Base-by-base conservation (phyloP, 208 protist species). In the Acanthamoeba triangularis region DNA sequence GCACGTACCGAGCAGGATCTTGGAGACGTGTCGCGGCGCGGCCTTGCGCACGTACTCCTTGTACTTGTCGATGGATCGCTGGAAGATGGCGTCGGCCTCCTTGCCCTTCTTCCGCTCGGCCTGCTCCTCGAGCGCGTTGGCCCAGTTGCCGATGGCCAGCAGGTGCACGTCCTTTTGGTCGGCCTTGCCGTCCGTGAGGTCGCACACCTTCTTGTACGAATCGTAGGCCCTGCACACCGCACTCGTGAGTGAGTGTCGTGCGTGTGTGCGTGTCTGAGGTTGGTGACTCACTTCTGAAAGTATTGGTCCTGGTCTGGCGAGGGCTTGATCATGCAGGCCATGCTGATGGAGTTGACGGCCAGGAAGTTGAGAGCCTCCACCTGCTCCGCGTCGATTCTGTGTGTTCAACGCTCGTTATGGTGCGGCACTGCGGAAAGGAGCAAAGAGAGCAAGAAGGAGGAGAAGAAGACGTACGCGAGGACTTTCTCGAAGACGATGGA, bases 51-150 rank as follows among this genome's bases (percentile, higher is more conserved):
- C 76, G 18, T 59, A 84, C 44, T 84, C 76, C 76, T 84, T 84
- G 76, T 84, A 84, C 76, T 84, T 84, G 30, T 84, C 76, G 76
- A 84, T 84, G 13, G 76, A 84, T 54, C 13, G 76, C 76, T 84
- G 76, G 44, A 84, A 84, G 13, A 84, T 84, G 47, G 35, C 76
- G 28, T 84, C 76, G 41, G 76, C 76, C 25, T 84, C 76, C 76
- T 84, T 84, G 13, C 76, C 76, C 76, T 84, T 47, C 76, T 84
- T 84, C n/a, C 76, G 76, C n/a, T 84, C 76, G 44, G 76, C 76
- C 44, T 84, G 76, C 76, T 84, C 76, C 28, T 84, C 76, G 76
- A 84, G 76, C 28, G 76, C 76, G 47, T 84, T 84, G 13, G 76
- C 76, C 76, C 76, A 84, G 28, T 84, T 84, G 47, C 76, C 76